Conservation (phyloP, 108 stramenopile species). For the Stephanodiscus minutulus region DNA sequence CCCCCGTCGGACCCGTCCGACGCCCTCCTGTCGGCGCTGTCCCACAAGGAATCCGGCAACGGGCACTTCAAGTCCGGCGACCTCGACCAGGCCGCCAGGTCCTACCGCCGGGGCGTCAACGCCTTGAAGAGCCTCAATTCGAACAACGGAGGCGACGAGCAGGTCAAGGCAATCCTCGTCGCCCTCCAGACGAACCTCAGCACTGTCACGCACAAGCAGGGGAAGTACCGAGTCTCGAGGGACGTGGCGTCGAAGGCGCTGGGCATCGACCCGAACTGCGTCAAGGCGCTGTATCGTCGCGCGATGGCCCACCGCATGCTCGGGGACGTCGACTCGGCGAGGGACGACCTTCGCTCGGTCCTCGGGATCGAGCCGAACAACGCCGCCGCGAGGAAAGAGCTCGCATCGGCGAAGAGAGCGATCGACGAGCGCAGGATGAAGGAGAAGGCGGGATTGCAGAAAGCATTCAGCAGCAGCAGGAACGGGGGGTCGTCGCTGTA, state of each 20-base stretch:
- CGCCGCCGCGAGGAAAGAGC: constrained; percentile 67
- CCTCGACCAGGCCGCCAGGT: constrained; percentile 63
- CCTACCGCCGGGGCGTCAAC: constrained; percentile 73
- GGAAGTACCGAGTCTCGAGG: constrained; percentile 57
- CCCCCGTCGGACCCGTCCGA: constrained; percentile 52
- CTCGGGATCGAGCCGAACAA: constrained; percentile 63
- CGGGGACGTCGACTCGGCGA: constrained; percentile 62
- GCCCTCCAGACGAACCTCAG: constrained; percentile 76
- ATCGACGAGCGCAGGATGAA: constrained; percentile 48
- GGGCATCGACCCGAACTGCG: constrained; percentile 64
- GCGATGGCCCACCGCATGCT: constrained; percentile 66
- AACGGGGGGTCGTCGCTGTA: constrained; percentile 54
- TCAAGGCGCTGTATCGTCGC: constrained; percentile 86
- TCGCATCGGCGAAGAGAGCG: constrained; percentile 58
- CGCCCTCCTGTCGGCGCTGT: constrained; percentile 57
- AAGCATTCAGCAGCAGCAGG: constrained; percentile 59
- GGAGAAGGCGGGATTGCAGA: constrained; percentile 65
- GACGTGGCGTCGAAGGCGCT: constrained; percentile 77
- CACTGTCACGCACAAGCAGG: constrained; percentile 80
- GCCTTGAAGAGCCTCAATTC: constrained; percentile 66
- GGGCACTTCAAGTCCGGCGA: constrained; percentile 65
- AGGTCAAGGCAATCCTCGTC: constrained; percentile 70
- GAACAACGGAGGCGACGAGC: constrained; percentile 72
- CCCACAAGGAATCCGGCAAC: constrained; percentile 82
- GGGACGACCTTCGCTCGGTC: constrained; percentile 60